Evolutionary conservation across 192 early-diverging fungal genomes (phyloP).

Genomic region (Linnemannia elongata): DNA sequence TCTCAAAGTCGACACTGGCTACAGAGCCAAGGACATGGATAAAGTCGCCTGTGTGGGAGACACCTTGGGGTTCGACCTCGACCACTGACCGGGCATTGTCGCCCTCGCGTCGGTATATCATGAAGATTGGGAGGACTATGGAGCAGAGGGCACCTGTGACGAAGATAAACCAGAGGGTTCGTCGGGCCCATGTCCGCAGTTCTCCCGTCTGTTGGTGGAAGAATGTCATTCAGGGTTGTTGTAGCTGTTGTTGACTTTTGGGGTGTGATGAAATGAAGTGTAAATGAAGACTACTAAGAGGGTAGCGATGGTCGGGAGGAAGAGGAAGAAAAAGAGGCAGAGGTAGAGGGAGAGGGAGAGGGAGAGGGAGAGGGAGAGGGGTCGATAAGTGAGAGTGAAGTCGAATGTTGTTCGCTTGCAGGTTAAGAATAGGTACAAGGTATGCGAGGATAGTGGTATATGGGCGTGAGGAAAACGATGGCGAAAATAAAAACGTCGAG

Average conservation of each 20-base stretch:
- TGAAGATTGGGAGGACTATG: constrained; percentile 35
- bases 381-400: neutral
- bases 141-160: constrained; percentile 23
- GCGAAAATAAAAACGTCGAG: neutral
- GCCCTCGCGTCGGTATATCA: constrained; percentile 36
- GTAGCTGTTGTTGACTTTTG: neutral
- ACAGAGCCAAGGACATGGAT: constrained; percentile 50
- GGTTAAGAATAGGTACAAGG: too few relatives aligned
- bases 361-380: neutral
- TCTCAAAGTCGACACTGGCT: constrained; percentile 58
- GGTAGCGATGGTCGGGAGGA: neutral
- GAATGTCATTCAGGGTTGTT: constrained; percentile 14
- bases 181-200: constrained; percentile 22
- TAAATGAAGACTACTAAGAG: neutral
- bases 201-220: constrained; percentile 21
- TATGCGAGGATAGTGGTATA: too few relatives aligned
- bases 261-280: neutral
- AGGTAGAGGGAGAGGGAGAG: neutral
- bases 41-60: constrained; percentile 39
- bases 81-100: constrained; percentile 34
- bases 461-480: too few relatives aligned
- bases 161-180: constrained; percentile 16
- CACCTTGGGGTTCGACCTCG: constrained; percentile 35
- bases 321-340: neutral
- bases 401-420: too few relatives aligned